These are phyloP conservation scores for Moricandia arvensis DNA, from an alignment of 345 rosid species.

Conservation along the genomic window DNA sequence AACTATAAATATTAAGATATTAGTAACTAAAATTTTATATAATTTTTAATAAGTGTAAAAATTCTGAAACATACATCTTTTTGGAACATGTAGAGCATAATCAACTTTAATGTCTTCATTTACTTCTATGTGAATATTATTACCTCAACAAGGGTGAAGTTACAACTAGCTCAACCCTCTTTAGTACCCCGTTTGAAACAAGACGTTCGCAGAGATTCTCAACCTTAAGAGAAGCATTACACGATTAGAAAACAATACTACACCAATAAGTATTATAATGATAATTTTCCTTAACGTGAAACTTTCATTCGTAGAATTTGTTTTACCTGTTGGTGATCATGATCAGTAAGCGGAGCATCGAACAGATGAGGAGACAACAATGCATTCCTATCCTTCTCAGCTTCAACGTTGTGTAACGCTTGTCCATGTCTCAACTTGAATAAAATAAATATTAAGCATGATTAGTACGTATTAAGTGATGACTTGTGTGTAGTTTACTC, in stretches of 20 bases:
- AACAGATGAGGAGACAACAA: slow-evolving; percentile 52
- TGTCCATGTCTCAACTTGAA: slow-evolving; percentile 71
- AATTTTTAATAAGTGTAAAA: too few species aligned
- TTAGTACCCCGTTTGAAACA: slow-evolving; percentile 28
- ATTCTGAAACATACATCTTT: too few species aligned
- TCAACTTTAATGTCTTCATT: background rate
- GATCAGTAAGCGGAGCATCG: slow-evolving; percentile 59
- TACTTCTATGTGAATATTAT: background rate
- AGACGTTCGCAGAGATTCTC: slow-evolving; percentile 30
- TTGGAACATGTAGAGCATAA: too few species aligned
- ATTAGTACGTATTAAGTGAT: background rate
- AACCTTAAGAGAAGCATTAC: slow-evolving; percentile 27
- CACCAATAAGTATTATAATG: background rate
- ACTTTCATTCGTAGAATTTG: background rate
- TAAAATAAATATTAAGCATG: background rate
- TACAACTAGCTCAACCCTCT: slow-evolving; percentile 37
- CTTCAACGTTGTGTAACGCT: slow-evolving; percentile 63
- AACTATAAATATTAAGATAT: too few species aligned
- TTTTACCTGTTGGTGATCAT: slow-evolving; percentile 56
- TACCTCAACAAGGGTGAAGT: slow-evolving; percentile 42
- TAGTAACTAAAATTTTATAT: too few species aligned
- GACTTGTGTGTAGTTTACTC: background rate
- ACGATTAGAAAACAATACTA: background rate
- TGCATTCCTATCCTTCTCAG: slow-evolving; percentile 42
- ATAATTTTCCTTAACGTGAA: background rate